A percentile compares a stretch with the other conserved stretches of the same genome.
phyloP scores from a whole-genome alignment of 371 early-diverging fungal genomes.

The Mucor indicus region DNA sequence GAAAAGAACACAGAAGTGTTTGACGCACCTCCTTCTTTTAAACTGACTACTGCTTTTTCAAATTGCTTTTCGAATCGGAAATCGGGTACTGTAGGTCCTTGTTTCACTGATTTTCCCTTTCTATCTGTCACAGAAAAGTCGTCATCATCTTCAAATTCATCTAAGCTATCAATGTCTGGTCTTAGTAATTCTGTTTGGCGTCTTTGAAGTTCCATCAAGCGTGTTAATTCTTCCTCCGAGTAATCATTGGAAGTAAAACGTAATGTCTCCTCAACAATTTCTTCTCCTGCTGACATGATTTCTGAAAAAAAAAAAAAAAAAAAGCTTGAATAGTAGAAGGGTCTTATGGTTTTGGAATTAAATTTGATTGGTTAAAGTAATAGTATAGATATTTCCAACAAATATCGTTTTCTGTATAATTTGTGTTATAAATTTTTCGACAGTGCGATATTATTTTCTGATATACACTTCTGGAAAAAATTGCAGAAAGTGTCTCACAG shows the following conservation, averaged over 20 bases:
- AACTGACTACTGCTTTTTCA: conserved; percentile 23
- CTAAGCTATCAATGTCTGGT: conserved; percentile 12
- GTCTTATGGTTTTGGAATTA: no score
- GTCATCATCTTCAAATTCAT: conserved; percentile 16
- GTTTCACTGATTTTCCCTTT: neutral
- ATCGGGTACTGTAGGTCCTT: conserved; percentile 42
- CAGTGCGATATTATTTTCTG: no score
- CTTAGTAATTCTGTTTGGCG: conserved; percentile 20
- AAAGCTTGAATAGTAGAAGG: no score
- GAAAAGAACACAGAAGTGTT: conserved; percentile 27
- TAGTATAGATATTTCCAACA: no score
- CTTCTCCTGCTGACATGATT: no score
- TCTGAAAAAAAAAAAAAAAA: no score
- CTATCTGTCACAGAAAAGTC: conserved; percentile 14
- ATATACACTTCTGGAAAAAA: no score
- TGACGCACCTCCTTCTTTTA: conserved; percentile 31
- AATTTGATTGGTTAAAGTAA: no score
- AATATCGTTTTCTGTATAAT: no score
- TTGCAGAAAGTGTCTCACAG: no score
- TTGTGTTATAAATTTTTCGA: no score
- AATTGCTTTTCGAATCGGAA: conserved; percentile 47
- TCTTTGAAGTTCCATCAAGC: conserved; percentile 30
- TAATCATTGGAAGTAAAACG: conserved; percentile 15
- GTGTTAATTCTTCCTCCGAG: conserved; percentile 23
- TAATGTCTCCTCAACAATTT: no score